Conservation (phyloP, 2,329 filamentous ascomycete genomes). For the Aspergillus latus region DNA sequence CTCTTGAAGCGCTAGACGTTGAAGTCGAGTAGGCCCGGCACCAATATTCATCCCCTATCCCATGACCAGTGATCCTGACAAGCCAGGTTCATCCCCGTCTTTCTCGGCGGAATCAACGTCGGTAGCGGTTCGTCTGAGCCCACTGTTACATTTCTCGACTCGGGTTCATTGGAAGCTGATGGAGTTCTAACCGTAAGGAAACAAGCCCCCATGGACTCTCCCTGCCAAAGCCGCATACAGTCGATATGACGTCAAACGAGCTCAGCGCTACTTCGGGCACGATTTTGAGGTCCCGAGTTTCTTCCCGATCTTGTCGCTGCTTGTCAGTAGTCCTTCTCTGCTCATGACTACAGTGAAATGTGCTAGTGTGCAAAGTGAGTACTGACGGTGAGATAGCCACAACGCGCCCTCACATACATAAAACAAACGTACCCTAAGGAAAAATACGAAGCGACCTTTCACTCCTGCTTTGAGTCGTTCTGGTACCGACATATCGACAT, state of each 20-base stretch:
- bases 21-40: constrained; percentile 58
- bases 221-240: constrained; percentile 66
- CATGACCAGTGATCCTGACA: constrained; percentile 2
- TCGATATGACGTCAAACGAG: constrained; percentile 49
- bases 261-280: constrained; percentile 52
- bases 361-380: neutral
- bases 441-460: constrained; percentile 56
- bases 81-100: constrained; percentile 66
- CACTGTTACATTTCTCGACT: neutral
- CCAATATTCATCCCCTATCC: neutral
- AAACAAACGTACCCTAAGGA: constrained; percentile 55
- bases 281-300: constrained; percentile 47
- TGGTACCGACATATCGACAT: constrained; percentile 64
- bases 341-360: too few relatives aligned
- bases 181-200: constrained; percentile 54
- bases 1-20: constrained; percentile 59
- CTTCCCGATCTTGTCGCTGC: constrained; percentile 56
- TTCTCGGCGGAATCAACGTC: constrained; percentile 67
- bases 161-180: neutral
- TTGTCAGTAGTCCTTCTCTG: constrained; percentile 32
- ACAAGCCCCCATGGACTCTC: constrained; percentile 68
- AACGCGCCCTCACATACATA: constrained; percentile 66
- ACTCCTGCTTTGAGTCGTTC: constrained; percentile 59
- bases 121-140: constrained; percentile 51
- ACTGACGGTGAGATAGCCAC: constrained; percentile 45